Evolutionary conservation across 768 basidiomycete species (phyloP), one percentile per base, ranked within the genome.

Genomic region (Agaricus blazei): DNA sequence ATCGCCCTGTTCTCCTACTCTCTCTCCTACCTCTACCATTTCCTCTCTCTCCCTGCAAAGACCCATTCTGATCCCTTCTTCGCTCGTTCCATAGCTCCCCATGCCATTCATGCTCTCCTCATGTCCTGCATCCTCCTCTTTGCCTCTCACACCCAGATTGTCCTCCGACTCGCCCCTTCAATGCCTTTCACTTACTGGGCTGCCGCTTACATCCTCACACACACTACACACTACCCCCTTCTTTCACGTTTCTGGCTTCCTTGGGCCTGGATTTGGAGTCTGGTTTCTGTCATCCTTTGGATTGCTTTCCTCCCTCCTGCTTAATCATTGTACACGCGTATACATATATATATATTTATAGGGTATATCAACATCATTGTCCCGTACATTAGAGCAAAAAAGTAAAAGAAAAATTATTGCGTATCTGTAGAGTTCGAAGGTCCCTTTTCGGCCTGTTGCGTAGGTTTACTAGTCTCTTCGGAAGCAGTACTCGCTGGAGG

Each of bases 261-360:
- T 9, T 99, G 94, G 90, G 84, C 81, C 52, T 65, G 88, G 1
- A 58, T 87, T 0, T 98, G 95, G 93, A 85, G 88, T 3, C 68
- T 75, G 1, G 62, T 85, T 15, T 84, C 84, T 9, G 67, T 86
- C 19, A 76, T 92, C 3, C 72, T 96, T 0, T 98, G 93, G 94
- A 79, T 76, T 1, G 79, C 81, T 2, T 95, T 94, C 65, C 77
- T 96, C 29, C 96, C 96, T 0, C 96, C 96, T n/a, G 96, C 95
- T 0, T 96, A 71, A 44, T 19, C 6, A 41, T n/a, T 41, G 6
- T 19, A 19, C 19, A 19, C 19, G 19, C 19, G 19, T 19, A 14
- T 3, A n/a, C 14, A 15, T 5, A 41, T 5, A 41, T 34, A 14
- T 15, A 41, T 19, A 15, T 1, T 15, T 3, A 41, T 41, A 1